A percentile compares a stretch with the other conserved stretches of the same genome.
phyloP scores from a whole-genome alignment of 495 filamentous ascomycete genomes.

The Penicillium chermesinum region DNA sequence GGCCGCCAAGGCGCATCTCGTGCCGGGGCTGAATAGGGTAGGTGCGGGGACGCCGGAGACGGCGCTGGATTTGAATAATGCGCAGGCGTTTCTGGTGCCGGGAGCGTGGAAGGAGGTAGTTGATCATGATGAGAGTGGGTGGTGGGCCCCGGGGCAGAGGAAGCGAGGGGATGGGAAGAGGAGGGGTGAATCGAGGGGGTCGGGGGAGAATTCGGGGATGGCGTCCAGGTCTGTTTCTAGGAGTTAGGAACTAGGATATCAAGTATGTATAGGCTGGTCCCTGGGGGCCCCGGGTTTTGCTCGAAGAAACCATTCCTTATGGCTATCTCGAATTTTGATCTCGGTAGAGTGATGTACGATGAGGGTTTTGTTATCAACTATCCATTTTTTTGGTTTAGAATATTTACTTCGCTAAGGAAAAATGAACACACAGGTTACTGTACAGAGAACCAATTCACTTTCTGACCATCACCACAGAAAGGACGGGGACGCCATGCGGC shows the following conservation, averaged over 20 bases:
- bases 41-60: constrained; percentile 1
- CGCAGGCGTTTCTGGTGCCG: constrained; percentile 10
- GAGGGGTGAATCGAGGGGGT: neutral
- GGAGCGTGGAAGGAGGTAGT: constrained; percentile 13
- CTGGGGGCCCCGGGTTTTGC: too few species aligned
- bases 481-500: neutral
- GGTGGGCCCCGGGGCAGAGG: constrained; percentile 15
- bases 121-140: constrained; percentile 13
- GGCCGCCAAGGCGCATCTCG: constrained; percentile 7
- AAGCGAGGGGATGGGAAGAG: neutral
- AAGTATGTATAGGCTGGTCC: too few species aligned
- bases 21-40: neutral
- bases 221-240: constrained; percentile 7
- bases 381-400: neutral
- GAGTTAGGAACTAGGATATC: constrained; percentile 1
- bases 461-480: constrained; percentile 3
- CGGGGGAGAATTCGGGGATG: constrained; percentile 9
- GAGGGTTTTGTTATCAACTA: too few species aligned
- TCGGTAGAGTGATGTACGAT: too few species aligned
- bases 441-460: constrained; percentile 15
- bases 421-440: constrained; percentile 13
- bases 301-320: too few species aligned
- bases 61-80: constrained; percentile 6
- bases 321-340: too few species aligned
- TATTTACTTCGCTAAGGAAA: constrained; percentile 15